Evolutionary conservation across 768 basidiomycete genomes (phyloP).

Genomic region (Coprinopsis strossmayeri): DNA sequence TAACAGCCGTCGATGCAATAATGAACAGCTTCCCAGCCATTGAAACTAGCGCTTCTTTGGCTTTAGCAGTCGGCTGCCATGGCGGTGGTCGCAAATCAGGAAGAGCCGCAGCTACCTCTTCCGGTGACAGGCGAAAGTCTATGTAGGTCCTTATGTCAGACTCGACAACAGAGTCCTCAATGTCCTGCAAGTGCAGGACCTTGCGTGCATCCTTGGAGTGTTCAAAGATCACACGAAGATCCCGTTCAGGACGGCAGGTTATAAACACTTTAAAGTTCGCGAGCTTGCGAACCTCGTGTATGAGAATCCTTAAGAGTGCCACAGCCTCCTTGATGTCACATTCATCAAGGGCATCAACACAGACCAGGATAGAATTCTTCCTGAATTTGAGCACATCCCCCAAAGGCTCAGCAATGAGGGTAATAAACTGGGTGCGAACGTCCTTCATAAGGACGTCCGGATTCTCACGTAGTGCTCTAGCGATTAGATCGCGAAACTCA

Average conservation of each 20-base stretch:
- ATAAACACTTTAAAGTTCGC: background rate
- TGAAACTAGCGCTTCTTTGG: background rate
- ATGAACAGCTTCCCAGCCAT: slow-evolving; percentile 6
- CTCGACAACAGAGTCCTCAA: slow-evolving; percentile 4
- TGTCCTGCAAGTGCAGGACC: slow-evolving; percentile 2
- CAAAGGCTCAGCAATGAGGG: background rate
- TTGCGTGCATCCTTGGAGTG: background rate
- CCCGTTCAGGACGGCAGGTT: background rate
- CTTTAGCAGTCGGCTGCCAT: background rate
- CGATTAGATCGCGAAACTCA: background rate
- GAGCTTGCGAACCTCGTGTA: background rate
- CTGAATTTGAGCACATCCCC: background rate
- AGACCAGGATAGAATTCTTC: background rate
- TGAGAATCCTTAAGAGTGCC: background rate
- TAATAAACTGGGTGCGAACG: background rate
- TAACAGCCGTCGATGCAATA: background rate
- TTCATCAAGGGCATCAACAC: slow-evolving; percentile 4
- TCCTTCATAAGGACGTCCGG: background rate
- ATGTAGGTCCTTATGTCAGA: slow-evolving; percentile 1
- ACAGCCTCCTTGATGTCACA: background rate
- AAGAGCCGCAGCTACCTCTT: background rate
- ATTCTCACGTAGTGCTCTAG: background rate
- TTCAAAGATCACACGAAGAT: background rate
- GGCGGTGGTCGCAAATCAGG: background rate
- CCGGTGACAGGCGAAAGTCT: background rate